A percentile compares a stretch with the other conserved stretches of the same genome.
phyloP scores from a whole-genome alignment of 73 alveolate species.

The Blepharisma japonicum region DNA sequence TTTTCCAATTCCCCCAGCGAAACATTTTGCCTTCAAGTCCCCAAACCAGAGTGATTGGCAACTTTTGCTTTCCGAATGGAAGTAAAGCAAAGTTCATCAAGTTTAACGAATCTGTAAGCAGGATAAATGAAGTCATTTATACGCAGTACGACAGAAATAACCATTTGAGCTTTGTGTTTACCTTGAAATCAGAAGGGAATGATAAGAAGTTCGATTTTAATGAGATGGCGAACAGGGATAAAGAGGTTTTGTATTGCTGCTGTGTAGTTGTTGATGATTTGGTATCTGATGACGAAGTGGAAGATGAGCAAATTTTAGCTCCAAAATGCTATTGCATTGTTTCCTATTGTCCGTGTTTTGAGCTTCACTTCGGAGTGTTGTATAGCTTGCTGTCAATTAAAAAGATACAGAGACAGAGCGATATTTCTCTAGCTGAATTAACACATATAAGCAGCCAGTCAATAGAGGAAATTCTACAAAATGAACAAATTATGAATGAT shows the following conservation, averaged over 20 bases:
- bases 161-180: constrained; percentile 4
- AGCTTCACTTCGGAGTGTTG: constrained; percentile 3
- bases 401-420: not conserved
- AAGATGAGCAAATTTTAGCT: not conserved
- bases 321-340: not conserved
- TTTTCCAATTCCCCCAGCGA: not conserved
- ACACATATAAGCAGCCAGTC: too few relatives aligned
- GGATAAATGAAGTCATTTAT: not conserved
- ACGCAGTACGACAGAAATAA: not conserved
- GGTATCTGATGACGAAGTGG: not conserved
- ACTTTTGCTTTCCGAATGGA: constrained; percentile 16
- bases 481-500: too few relatives aligned
- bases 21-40: constrained; percentile 5
- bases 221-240: not conserved
- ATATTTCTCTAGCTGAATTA: not conserved
- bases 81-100: not conserved
- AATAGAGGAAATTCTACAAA: too few relatives aligned
- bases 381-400: not conserved
- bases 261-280: constrained; percentile 1
- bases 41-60: constrained; percentile 11
- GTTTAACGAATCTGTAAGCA: not conserved
- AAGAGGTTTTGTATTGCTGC: constrained; percentile 9
- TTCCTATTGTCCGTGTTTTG: constrained; percentile 14
- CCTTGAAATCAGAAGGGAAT: not conserved
- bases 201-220: not conserved